Conservation (phyloP, 495 filamentous ascomycete genomes). For the Patellaria atrata region DNA sequence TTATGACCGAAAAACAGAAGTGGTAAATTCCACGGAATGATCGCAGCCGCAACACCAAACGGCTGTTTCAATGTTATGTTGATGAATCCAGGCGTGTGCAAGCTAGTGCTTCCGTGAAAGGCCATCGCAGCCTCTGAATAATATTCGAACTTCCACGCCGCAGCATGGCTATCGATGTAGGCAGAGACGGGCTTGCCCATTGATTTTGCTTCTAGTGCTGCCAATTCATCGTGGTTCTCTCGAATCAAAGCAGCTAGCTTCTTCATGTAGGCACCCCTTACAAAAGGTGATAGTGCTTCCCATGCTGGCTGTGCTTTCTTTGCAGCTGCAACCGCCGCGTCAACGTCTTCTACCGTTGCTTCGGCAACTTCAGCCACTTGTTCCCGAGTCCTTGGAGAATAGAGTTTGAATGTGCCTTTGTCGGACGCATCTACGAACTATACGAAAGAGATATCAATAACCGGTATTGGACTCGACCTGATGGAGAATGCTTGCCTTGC, state of each 20-base stretch:
- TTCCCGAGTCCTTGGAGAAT: conserved; percentile 33
- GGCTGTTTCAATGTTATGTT: conserved; percentile 26
- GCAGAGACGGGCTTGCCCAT: conserved; percentile 33
- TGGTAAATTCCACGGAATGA: conserved; percentile 30
- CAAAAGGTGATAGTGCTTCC: conserved; percentile 32
- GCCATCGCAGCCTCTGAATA: conserved; percentile 18
- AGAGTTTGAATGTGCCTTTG: conserved; percentile 31
- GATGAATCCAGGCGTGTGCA: conserved; percentile 22
- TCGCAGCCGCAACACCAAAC: conserved; percentile 25
- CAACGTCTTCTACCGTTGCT: conserved; percentile 38
- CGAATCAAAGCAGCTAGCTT: conserved; percentile 38
- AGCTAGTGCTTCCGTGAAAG: conserved; percentile 19
- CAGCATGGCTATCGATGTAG: conserved; percentile 26
- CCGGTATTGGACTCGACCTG: not conserved
- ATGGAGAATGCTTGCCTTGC: conserved; percentile 24
- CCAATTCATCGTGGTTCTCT: conserved; percentile 34
- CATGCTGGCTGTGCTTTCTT: conserved; percentile 44
- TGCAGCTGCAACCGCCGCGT: conserved; percentile 44
- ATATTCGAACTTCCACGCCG: conserved; percentile 15
- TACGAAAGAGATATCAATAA: not conserved
- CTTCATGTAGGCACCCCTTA: conserved; percentile 33
- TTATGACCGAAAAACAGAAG: conserved; percentile 22
- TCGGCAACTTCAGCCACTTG: conserved; percentile 31
- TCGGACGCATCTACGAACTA: conserved; percentile 34
- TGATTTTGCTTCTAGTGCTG: conserved; percentile 37